Conservation (phyloP, 2,329 filamentous ascomycete species). For the Clarireedia hainanense region DNA sequence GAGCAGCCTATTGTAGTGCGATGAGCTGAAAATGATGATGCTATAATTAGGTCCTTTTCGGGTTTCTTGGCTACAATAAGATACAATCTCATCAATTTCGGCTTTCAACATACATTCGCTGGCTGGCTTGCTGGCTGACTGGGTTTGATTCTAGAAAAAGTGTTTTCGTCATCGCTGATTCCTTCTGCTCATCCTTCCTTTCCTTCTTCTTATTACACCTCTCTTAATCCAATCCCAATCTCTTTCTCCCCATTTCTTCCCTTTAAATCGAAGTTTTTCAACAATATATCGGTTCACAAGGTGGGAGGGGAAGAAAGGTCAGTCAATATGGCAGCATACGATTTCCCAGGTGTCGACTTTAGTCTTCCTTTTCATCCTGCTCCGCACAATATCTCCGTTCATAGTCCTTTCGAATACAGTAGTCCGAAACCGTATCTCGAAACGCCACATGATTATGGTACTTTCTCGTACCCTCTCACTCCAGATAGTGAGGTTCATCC, state of each 20-base stretch:
- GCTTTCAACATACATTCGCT: background rate
- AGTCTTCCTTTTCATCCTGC: slow-evolving; percentile 2
- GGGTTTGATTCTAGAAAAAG: too few species aligned
- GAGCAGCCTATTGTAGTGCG: background rate
- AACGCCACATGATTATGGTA: slow-evolving; percentile 1
- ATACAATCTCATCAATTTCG: background rate
- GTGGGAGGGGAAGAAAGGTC: background rate
- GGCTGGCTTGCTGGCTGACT: too few species aligned
- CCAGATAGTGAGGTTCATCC: background rate
- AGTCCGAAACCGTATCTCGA: background rate
- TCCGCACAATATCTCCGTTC: background rate
- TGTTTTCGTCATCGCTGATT: too few species aligned
- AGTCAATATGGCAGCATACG: background rate
- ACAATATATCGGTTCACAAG: background rate
- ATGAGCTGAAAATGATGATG: background rate
- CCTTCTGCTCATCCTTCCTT: too few species aligned
- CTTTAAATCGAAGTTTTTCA: background rate
- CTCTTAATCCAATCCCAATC: background rate
- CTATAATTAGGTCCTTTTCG: background rate
- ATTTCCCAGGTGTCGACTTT: slow-evolving; percentile 2
- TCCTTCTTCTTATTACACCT: background rate
- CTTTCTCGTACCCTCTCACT: background rate
- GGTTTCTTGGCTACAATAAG: background rate
- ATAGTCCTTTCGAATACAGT: background rate
- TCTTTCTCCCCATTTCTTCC: background rate